phyloP scores from a whole-genome alignment of 2,329 filamentous ascomycete species.

The Sporothrix pallida region DNA sequence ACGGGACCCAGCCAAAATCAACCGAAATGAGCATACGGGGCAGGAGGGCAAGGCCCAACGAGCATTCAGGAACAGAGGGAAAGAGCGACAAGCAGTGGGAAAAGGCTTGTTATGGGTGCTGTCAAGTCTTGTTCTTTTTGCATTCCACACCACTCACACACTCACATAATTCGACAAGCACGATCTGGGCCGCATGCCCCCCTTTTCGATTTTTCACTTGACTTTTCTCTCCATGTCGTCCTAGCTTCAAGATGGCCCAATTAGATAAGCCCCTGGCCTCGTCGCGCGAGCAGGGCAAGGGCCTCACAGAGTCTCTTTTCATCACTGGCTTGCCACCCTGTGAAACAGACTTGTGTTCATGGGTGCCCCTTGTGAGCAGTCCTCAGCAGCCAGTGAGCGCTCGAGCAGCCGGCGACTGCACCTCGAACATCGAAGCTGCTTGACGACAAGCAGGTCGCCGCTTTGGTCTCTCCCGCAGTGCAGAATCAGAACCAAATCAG shows the following conservation, averaged over 20 bases:
- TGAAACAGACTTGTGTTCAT: constrained; percentile 18
- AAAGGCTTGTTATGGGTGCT: constrained; percentile 3
- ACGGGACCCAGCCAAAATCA: constrained; percentile 32
- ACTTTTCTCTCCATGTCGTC: not conserved
- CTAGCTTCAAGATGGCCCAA: not conserved
- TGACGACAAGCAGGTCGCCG: not conserved
- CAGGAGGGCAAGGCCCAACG: constrained; percentile 7
- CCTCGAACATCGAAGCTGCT: not conserved
- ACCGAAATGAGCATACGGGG: constrained; percentile 37
- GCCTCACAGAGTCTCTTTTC: not conserved
- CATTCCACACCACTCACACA: constrained; percentile 16
- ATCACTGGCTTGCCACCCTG: constrained; percentile 14
- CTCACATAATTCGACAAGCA: not conserved
- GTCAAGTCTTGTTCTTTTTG: not conserved
- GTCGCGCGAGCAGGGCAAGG: constrained; percentile 13
- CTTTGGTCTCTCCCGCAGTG: not conserved
- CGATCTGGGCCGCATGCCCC: not conserved
- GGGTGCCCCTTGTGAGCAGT: not conserved
- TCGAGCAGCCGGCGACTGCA: not conserved
- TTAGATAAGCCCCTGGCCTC: constrained; percentile 24
- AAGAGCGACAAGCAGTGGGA: not conserved
- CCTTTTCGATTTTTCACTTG: constrained; percentile 9
- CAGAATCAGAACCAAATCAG: not conserved
- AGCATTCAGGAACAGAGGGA: not conserved
- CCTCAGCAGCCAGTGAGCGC: not conserved